These are phyloP conservation scores for Apophysomyces ossiformis DNA, from an alignment of 371 early-diverging fungal species.

Conservation along the genomic window DNA sequence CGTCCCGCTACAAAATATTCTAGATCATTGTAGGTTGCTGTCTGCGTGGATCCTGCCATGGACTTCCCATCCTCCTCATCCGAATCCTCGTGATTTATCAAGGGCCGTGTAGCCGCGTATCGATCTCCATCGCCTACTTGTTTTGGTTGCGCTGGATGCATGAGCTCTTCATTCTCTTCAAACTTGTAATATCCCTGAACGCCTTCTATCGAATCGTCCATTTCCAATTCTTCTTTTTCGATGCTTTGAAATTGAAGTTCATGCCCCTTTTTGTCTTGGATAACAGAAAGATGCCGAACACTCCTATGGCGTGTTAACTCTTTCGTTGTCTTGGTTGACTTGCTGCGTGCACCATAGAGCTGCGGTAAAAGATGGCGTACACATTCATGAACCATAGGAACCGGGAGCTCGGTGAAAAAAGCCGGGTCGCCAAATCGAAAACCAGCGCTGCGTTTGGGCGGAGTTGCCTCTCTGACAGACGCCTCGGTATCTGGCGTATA, in stretches of 20 bases:
- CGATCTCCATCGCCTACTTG: neutral
- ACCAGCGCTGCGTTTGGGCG: constrained; percentile 27
- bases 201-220: constrained; percentile 46
- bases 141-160: neutral
- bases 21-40: constrained; percentile 16
- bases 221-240: constrained; percentile 35
- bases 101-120: constrained; percentile 19
- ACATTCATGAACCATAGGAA: constrained; percentile 63
- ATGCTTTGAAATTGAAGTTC: constrained; percentile 44
- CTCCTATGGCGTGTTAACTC: constrained; percentile 39
- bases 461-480: constrained; percentile 15
- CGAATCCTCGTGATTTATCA: constrained; percentile 10
- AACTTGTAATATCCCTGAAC: constrained; percentile 42
- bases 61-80: constrained; percentile 6
- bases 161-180: constrained; percentile 26
- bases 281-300: constrained; percentile 34
- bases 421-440: constrained; percentile 63
- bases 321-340: constrained; percentile 14
- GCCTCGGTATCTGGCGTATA: constrained; percentile 33
- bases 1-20: constrained; percentile 30
- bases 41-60: constrained; percentile 11
- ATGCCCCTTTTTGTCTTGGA: constrained; percentile 21
- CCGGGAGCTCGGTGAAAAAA: constrained; percentile 54
- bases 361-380: constrained; percentile 57
- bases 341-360: constrained; percentile 37